phyloP scores from a whole-genome alignment of 2,329 filamentous ascomycete species.

The Beauveria medogensis region DNA sequence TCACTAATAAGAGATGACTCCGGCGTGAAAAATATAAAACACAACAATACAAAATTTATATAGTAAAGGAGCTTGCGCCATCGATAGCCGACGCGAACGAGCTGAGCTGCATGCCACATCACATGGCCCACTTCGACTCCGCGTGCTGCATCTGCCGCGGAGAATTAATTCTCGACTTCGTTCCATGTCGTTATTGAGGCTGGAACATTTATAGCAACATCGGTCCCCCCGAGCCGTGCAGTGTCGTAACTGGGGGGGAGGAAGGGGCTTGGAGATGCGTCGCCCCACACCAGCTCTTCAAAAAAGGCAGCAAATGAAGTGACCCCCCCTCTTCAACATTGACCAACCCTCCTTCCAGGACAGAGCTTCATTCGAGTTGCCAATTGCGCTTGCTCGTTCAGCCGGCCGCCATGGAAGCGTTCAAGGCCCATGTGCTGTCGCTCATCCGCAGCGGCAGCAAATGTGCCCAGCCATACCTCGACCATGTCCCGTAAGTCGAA shows the following conservation, averaged over 20 bases:
- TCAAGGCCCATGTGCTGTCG: slow-evolving; percentile 5
- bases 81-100: too few species aligned
- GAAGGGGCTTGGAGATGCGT: not conserved
- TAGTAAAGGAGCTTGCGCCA: not conserved
- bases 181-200: not conserved
- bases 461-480: slow-evolving; percentile 7
- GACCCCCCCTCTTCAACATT: not conserved
- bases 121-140: not conserved
- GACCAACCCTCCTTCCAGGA: not conserved
- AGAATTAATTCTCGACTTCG: not conserved
- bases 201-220: not conserved
- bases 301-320: slow-evolving; percentile 1
- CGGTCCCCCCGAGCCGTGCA: not conserved
- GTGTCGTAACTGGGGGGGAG: not conserved
- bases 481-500: slow-evolving; percentile 5
- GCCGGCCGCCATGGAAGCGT: slow-evolving; percentile 1
- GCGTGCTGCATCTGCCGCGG: not conserved
- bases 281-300: slow-evolving; percentile 6
- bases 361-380: not conserved
- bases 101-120: not conserved
- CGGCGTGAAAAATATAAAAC: too few species aligned
- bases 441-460: not conserved
- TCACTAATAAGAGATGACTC: too few species aligned
- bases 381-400: not conserved
- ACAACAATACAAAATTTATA: too few species aligned